Evolutionary conservation across 305 asterid species (phyloP), one percentile per base, ranked within the genome.

Genomic region (Plantago coronopus): DNA sequence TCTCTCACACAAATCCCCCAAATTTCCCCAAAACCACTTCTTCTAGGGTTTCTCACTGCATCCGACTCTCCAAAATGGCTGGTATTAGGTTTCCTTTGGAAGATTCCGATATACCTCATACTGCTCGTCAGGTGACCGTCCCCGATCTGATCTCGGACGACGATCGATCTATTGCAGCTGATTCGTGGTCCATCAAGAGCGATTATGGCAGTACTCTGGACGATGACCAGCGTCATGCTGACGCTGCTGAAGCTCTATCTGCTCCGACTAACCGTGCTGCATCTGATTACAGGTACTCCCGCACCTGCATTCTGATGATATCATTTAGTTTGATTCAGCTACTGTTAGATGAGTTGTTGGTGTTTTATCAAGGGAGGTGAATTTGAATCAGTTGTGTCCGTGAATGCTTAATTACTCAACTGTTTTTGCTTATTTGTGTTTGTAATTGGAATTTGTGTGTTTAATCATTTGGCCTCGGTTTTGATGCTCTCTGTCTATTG

Each of bases 201-300:
- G 97, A 93, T 59, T 93, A 93, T 40, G 97, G 97, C n/a, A 93
- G 97, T 72, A 89, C 95, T 62, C 96, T 89, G 8, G 97, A 93
- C 67, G 97, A 89, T 63, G 99, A 93, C 37, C 97, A 93, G 68
- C 97, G 99, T 57, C 99, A 93, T 64, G 90, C 94, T 42, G 99
- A 93, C 48, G 99, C 99, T 48, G 76, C 97, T 21, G 99, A 93
- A 73, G 94, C 99, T 29, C 97, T 93, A 61, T 79, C 87, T 40
- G 82, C 79, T 11, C 84, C 78, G 25, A 59, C 77, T 61, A 76
- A 73, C 64, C 96, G 91, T 48, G 90, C 94, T 37, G 80, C 97
- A 29, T 90, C 97, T 22, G 99, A 93, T 72, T 87, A 87, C 72
- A 89, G 85, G 98, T 91, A n/a, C 54, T 54, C 38, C 73, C 55